phyloP scores from a whole-genome alignment of 2,329 filamentous ascomycete species.

The Hysterium pulicare region DNA sequence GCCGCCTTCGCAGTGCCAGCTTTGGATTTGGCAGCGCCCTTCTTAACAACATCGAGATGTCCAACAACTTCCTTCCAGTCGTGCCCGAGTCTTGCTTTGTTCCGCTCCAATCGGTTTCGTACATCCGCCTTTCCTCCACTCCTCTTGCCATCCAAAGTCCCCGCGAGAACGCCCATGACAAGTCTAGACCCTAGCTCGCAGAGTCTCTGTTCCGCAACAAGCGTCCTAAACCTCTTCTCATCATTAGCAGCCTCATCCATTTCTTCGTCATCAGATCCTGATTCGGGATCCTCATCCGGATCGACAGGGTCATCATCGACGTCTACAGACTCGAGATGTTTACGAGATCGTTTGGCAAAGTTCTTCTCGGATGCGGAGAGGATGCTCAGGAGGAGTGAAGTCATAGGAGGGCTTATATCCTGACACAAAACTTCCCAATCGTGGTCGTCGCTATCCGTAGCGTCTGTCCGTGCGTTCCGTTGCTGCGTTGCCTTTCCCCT shows the following conservation, averaged over 20 bases:
- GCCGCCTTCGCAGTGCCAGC: slow-evolving; percentile 17
- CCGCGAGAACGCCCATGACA: slow-evolving; percentile 73
- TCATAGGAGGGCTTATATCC: slow-evolving; percentile 62
- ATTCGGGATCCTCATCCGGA: slow-evolving; percentile 62
- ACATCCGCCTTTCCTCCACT: slow-evolving; percentile 52
- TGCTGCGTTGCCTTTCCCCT: slow-evolving; percentile 29
- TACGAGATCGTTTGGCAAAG: slow-evolving; percentile 42
- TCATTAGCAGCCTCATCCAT: slow-evolving; percentile 41
- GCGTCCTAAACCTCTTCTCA: slow-evolving; percentile 58
- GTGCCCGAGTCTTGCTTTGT: slow-evolving; percentile 73
- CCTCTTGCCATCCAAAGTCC: slow-evolving; percentile 60
- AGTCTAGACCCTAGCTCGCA: slow-evolving; percentile 84
- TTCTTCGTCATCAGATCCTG: slow-evolving; percentile 57
- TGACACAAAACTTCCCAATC: slow-evolving; percentile 61
- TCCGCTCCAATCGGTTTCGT: slow-evolving; percentile 69
- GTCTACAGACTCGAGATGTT: slow-evolving; percentile 41
- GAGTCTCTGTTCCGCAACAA: slow-evolving; percentile 79
- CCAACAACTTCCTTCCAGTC: slow-evolving; percentile 84
- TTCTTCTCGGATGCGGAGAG: slow-evolving; percentile 74
- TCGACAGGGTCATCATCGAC: slow-evolving; percentile 72
- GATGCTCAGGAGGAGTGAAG: slow-evolving; percentile 67
- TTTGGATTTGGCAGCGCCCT: slow-evolving; percentile 39
- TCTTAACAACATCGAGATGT: slow-evolving; percentile 66
- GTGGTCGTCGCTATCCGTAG: slow-evolving; percentile 37
- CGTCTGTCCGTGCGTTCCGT: slow-evolving; percentile 17